A percentile compares a stretch with the other conserved stretches of the same genome.
These are phyloP conservation scores for Rusavskia elegans DNA, from an alignment of 495 filamentous ascomycete genomes.

Conservation along the genomic window DNA sequence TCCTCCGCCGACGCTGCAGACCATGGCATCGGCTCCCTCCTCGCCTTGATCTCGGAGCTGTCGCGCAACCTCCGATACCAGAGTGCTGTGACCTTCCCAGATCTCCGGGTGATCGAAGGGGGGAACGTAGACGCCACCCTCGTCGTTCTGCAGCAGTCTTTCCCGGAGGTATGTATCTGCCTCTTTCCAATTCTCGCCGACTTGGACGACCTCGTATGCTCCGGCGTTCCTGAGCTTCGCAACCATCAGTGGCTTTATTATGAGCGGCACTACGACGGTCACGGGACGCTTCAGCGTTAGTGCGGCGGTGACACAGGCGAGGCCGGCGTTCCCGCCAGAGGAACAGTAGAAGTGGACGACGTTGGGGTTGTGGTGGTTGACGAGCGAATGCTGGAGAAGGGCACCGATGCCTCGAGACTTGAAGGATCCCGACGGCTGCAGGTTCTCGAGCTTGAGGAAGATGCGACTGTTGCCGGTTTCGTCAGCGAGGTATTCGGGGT, in stretches of 20 bases:
- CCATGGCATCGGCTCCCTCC: slow-evolving; percentile 42
- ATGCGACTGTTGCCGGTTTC: slow-evolving; percentile 37
- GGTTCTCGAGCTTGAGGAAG: slow-evolving; percentile 85
- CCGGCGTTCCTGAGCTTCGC: slow-evolving; percentile 53
- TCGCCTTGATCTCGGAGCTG: slow-evolving; percentile 32
- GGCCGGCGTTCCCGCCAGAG: slow-evolving; percentile 80
- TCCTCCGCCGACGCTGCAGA: slow-evolving; percentile 81
- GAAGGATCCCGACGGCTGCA: slow-evolving; percentile 88
- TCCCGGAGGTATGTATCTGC: slow-evolving; percentile 59
- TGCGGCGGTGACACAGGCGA: slow-evolving; percentile 76
- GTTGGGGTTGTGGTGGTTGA: slow-evolving; percentile 20
- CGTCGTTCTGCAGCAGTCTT: slow-evolving; percentile 34
- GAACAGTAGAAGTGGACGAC: slow-evolving; percentile 72
- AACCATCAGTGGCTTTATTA: slow-evolving; percentile 55
- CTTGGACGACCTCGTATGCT: slow-evolving; percentile 52
- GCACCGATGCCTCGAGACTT: slow-evolving; percentile 50
- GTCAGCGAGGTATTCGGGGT: not conserved
- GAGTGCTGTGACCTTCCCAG: slow-evolving; percentile 61
- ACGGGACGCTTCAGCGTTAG: slow-evolving; percentile 47
- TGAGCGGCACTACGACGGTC: slow-evolving; percentile 67
- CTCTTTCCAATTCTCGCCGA: slow-evolving; percentile 57
- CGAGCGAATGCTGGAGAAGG: slow-evolving; percentile 24
- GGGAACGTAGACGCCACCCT: slow-evolving; percentile 62
- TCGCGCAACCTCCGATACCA: slow-evolving; percentile 56
- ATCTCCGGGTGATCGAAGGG: slow-evolving; percentile 81